Base-by-base conservation (phyloP, 768 basidiomycete species). In the Lactarius hatsudake region DNA sequence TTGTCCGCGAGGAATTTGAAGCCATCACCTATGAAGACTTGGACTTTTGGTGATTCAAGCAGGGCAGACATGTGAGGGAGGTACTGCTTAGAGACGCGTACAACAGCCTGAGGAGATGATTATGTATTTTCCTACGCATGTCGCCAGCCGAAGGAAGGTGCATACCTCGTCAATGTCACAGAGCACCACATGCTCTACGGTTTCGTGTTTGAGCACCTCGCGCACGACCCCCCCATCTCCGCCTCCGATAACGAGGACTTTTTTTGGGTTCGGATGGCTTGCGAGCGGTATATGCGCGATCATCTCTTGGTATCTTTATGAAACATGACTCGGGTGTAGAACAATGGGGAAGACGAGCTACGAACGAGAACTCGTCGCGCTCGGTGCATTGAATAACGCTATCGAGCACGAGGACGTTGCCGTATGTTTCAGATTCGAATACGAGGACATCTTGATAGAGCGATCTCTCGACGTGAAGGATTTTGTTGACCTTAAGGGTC, bases 181-280 rank as follows among this genome's bases (percentile, higher is more conserved):
- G 8, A 99, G 87, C 20, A 96, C 93, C 71, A 98, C 95, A 72
- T 93, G 78, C 77, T 98, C 87, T 64, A 99, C 95, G 2, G 85
- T 83, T 60, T 88, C 84, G 78, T 98, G 96, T 83, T 96, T 98
- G 75, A 99, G 85, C 28, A 95, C 94, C 78, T 99, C 96, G 58
- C 96, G 89, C 54, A 99, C 93, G 69, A 98, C 96, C 71, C 96
- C 97, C 53, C 97, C 97, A 77, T 99, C 97, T 34, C 97, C 97
- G 59, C 96, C 97, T 59, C 97, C 97, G 68, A 99, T 96, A 65
- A 99, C 97, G 40, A 99, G 87, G 20, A 98, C 96, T 73, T 90
- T 88, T 79, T 92, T 90, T 0, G 96, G 97, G 81, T 97, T 91
- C 28, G 97, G 96, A 78, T 99, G 97, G 67, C 89, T 94, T 15